Conservation (phyloP, 352 stramenopile species). For the Phytophthora hibernalis region DNA sequence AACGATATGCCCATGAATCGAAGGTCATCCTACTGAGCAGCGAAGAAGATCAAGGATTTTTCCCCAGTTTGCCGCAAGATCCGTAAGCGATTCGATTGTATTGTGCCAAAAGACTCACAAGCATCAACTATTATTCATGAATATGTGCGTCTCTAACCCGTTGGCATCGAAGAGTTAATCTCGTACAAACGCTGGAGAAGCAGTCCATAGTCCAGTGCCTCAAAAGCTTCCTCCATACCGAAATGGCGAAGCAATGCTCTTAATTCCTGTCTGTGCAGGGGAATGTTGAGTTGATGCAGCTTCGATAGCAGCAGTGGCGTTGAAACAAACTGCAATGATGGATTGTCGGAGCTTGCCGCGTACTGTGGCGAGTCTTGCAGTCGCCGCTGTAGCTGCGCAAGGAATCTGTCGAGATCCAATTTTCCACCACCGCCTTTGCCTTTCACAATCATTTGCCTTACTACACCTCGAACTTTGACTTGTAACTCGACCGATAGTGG, state of each 20-base stretch:
- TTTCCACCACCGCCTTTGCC: constrained; percentile 54
- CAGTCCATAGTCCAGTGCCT: constrained; percentile 47
- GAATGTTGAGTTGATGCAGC: constrained; percentile 59
- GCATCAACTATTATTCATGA: no score
- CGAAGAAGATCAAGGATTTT: neutral
- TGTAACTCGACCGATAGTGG: constrained; percentile 44
- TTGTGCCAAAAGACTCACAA: no score
- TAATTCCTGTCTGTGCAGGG: constrained; percentile 44
- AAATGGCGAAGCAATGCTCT: constrained; percentile 54
- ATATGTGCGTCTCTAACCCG: neutral
- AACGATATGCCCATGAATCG: constrained; percentile 51
- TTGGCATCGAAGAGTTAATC: constrained; percentile 9
- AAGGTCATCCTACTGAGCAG: constrained; percentile 9
- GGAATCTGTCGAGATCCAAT: constrained; percentile 60
- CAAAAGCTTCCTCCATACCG: constrained; percentile 50
- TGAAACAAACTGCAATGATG: constrained; percentile 21
- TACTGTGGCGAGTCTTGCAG: constrained; percentile 39
- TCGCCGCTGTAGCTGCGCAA: constrained; percentile 42
- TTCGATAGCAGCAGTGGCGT: constrained; percentile 43
- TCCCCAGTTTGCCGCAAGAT: neutral
- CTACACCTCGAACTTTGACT: constrained; percentile 40
- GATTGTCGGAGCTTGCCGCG: constrained; percentile 5
- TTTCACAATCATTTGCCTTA: constrained; percentile 52
- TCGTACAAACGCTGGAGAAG: constrained; percentile 61
- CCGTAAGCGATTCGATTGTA: neutral